Evolutionary conservation across 371 early-diverging fungal species (phyloP).

Genomic region (Syncephalis plumigaleata): DNA sequence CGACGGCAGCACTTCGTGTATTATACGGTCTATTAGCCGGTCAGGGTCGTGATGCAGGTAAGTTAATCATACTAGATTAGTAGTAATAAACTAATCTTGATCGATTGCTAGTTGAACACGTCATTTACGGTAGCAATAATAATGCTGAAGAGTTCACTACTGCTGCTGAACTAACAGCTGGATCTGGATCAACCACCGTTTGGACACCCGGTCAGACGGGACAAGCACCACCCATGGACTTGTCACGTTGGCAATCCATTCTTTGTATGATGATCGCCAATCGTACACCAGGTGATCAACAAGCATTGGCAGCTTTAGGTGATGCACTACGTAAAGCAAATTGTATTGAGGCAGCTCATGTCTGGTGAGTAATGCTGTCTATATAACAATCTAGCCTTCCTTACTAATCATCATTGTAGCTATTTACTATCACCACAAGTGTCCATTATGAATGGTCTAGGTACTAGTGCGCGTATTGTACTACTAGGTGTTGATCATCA

Average conservation of each 20-base stretch:
- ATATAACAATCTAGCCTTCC: slow-evolving; percentile 4
- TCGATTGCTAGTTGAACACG: no score
- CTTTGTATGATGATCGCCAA: slow-evolving; percentile 67
- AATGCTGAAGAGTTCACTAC: slow-evolving; percentile 6
- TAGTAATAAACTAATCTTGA: background rate
- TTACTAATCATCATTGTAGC: slow-evolving; percentile 2
- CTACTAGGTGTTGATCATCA: slow-evolving; percentile 25
- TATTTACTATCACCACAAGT: slow-evolving; percentile 32
- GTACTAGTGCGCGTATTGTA: slow-evolving; percentile 17
- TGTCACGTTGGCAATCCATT: slow-evolving; percentile 41
- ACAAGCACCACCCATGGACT: slow-evolving; percentile 5
- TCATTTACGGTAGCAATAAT: no score
- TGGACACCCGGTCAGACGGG: slow-evolving; percentile 2
- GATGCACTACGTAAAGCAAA: slow-evolving; percentile 45
- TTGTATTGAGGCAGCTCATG: slow-evolving; percentile 55
- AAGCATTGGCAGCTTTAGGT: slow-evolving; percentile 56
- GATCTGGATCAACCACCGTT: background rate
- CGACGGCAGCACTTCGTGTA: no score
- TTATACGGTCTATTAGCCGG: slow-evolving; percentile 54
- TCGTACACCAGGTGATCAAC: slow-evolving; percentile 54
- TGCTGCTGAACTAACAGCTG: background rate
- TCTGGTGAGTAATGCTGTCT: slow-evolving; percentile 38
- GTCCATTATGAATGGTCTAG: slow-evolving; percentile 35
- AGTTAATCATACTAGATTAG: slow-evolving; percentile 23
- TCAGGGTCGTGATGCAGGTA: slow-evolving; percentile 20